Evolutionary conservation across 2,329 filamentous ascomycete species (phyloP).

Genomic region (Pseudogymnoascus sp.): DNA sequence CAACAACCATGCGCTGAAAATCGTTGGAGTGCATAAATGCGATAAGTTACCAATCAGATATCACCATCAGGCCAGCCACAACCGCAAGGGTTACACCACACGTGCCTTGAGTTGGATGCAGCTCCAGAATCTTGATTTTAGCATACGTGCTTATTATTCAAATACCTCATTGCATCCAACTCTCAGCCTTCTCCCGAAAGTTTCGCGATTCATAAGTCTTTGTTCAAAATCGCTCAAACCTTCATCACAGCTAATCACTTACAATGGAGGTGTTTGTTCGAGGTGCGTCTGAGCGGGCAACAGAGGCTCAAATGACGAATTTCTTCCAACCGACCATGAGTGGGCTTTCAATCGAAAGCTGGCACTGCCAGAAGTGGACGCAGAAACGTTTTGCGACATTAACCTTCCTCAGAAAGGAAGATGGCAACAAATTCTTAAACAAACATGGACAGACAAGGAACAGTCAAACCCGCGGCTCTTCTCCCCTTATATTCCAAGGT

Average conservation of each 20-base stretch:
- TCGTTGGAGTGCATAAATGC: no score
- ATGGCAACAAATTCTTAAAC: constrained; percentile 38
- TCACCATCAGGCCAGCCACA: no score
- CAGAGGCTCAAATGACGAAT: constrained; percentile 34
- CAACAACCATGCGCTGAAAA: no score
- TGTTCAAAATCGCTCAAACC: background rate
- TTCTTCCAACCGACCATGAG: constrained; percentile 34
- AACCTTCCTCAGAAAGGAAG: constrained; percentile 36
- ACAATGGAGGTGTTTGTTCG: constrained; percentile 42
- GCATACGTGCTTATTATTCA: no score
- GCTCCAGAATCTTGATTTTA: no score
- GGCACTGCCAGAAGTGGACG: constrained; percentile 37
- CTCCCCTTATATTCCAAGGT: background rate
- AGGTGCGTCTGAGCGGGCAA: constrained; percentile 36
- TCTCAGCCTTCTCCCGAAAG: no score
- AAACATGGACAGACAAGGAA: constrained; percentile 21
- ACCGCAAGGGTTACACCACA: no score
- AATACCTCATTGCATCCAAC: no score
- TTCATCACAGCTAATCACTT: background rate
- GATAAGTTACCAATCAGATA: no score
- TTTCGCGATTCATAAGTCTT: no score
- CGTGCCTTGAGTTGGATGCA: no score
- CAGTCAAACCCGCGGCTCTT: background rate
- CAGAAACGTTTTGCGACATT: constrained; percentile 37
- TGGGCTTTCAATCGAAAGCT: constrained; percentile 34